Base-by-base conservation (phyloP, 2,329 filamentous ascomycete genomes). In the Cadophora gregata region DNA sequence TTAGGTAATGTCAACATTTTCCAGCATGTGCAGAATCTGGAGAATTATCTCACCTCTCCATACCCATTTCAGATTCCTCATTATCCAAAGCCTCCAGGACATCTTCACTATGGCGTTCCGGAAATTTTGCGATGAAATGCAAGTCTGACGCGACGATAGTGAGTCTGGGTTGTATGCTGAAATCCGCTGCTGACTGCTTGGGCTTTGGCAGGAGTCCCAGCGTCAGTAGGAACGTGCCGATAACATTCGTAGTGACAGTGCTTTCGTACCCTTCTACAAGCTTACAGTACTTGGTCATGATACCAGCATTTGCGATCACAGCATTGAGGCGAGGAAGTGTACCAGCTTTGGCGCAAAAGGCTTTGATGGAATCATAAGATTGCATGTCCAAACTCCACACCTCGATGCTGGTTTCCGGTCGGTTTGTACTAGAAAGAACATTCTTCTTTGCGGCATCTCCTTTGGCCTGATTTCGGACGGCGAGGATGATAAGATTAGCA, bases 311-410 rank as follows among this genome's bases (percentile, higher is more conserved):
- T 51, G 78, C 76, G 24, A 84, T 69, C 33, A 82, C 73, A 36
- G 79, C 78, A 70, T 86, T 83, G 1, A 86, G 67, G 3, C 81
- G 78, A 1, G 75, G 63, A 9, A 84, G 76, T 25, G 78, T 69
- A 9, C 77, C 70, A 10, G 42, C 65, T 27, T 42, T 29, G 21
- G 25, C 19, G 21, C 38, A 66, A 64, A 71, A 73, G 5, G 58
- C 50, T 25, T 70, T 63, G 55, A 72, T 67, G 3, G 67, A 71
- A 3, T 63, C 67, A 16, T 45, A 64, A 1, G 53, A 64, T 16
- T 67, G 59, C 38, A 75, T 63, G 29, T 74, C 72, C 0, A 74
- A 36, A 6, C 66, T 45, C 72, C 73, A 74, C 9, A 71, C 65
- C 33, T 71, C 69, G n/a, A 72, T 65, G 27, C 63, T 51, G n/a